These are phyloP conservation scores for Stevia rebaudiana DNA, from an alignment of 140 eudicot species.

Conservation along the genomic window DNA sequence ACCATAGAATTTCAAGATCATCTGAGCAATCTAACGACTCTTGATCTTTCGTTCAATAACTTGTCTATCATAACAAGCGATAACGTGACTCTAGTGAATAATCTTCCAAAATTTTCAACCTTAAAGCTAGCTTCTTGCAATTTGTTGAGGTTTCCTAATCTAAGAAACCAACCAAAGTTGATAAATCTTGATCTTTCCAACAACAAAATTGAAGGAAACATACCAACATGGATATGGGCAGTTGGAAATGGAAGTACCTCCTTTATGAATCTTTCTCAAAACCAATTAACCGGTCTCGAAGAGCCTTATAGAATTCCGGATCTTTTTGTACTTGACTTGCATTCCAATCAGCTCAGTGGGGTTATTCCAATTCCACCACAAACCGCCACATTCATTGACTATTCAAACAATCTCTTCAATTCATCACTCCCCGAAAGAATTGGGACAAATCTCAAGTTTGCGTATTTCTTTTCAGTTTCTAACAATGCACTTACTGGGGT, in stretches of 20 bases:
- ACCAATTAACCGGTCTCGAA: conserved; percentile 26
- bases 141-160: conserved; percentile 31
- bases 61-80: conserved; percentile 19
- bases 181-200: conserved; percentile 32
- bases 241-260: conserved; percentile 7
- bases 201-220: conserved; percentile 36
- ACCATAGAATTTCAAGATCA: background rate
- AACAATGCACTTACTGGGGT: conserved; percentile 26
- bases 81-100: background rate
- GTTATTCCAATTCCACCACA: conserved; percentile 24
- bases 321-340: conserved; percentile 32
- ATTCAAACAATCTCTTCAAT: conserved; percentile 32
- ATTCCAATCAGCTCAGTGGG: conserved; percentile 36
- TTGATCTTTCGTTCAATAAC: conserved; percentile 47
- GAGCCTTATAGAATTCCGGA: conserved; percentile 16
- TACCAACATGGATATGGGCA: conserved; percentile 60
- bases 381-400: conserved; percentile 19
- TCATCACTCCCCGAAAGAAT: conserved; percentile 21
- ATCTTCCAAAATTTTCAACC: conserved; percentile 16
- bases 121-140: conserved; percentile 44
- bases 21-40: conserved; percentile 21
- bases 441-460: background rate
- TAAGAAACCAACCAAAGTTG: conserved; percentile 30
- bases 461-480: conserved; percentile 37
- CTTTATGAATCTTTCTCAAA: conserved; percentile 40